phyloP scores from a whole-genome alignment of 1,139 yeast genomes.

The Yamadazyma dendronema region DNA sequence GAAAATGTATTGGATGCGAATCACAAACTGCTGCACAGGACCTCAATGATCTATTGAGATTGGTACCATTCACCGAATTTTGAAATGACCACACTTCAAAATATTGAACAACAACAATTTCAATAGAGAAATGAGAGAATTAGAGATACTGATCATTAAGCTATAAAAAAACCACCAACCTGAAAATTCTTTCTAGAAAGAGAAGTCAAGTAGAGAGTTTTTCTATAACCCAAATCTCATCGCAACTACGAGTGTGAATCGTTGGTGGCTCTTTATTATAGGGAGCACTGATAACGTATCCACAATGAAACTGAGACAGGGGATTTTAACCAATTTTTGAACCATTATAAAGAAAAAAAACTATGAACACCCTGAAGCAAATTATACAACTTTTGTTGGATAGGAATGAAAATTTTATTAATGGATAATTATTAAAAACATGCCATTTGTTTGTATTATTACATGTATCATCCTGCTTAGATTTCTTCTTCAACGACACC shows the following conservation, averaged over 20 bases:
- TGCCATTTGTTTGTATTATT: conserved; percentile 1
- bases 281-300: conserved; percentile 52
- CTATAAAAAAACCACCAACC: neutral
- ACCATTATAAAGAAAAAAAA: conserved; percentile 23
- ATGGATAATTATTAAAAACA: conserved; percentile 1
- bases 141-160: no score
- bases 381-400: conserved; percentile 12
- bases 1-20: neutral
- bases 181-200: no score
- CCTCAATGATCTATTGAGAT: no score
- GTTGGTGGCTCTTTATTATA: conserved; percentile 55
- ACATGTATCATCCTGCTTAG: conserved; percentile 24
- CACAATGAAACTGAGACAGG: conserved; percentile 36
- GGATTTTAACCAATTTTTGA: conserved; percentile 26
- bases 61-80: no score
- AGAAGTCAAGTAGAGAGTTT: conserved; percentile 1
- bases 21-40: no score
- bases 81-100: no score
- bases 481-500: conserved; percentile 76
- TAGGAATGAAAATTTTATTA: conserved; percentile 3
- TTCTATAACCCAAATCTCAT: conserved; percentile 12
- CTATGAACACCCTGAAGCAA: conserved; percentile 29
- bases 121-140: no score
- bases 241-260: conserved; percentile 15
- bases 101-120: no score